Percentiles rank a stretch among this genome's conserved stretches.
phyloP scores from a whole-genome alignment of 345 rosid genomes.

The Murraya koenigii region DNA sequence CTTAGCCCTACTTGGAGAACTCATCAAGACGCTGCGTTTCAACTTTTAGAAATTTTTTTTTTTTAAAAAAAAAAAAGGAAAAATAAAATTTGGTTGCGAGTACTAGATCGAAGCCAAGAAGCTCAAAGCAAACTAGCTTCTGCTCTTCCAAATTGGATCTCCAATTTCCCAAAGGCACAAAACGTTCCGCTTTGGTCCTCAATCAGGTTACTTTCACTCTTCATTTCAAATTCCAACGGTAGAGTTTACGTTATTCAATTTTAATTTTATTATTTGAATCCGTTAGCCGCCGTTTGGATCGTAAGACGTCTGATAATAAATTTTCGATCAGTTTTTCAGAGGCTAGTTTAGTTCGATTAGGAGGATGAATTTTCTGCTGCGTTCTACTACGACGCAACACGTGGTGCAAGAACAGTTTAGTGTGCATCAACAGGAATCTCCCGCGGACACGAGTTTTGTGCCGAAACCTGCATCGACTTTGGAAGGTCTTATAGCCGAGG shows the following conservation, averaged over 20 bases:
- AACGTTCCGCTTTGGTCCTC: not conserved
- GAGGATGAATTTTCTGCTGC: conserved; percentile 83
- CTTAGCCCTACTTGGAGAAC: too few relatives aligned
- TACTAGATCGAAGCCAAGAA: conserved; percentile 5
- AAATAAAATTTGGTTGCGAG: not conserved
- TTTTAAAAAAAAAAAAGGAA: too few relatives aligned
- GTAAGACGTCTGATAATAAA: not conserved
- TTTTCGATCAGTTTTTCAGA: conserved; percentile 19
- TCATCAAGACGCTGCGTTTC: not conserved
- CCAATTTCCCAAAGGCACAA: not conserved
- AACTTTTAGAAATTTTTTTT: not conserved
- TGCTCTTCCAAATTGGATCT: not conserved
- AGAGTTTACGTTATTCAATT: not conserved
- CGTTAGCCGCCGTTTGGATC: not conserved
- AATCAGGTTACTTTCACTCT: conserved; percentile 1
- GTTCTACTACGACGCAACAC: conserved; percentile 35
- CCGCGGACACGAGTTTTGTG: conserved; percentile 27
- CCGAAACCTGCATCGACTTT: conserved; percentile 44
- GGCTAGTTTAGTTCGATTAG: conserved; percentile 15
- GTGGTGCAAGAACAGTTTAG: conserved; percentile 44
- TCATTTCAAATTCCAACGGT: not conserved
- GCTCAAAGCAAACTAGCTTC: not conserved
- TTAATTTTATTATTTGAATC: not conserved
- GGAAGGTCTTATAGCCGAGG: conserved; percentile 71
- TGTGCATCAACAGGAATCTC: conserved; percentile 47